Base-by-base conservation (phyloP, 2,329 filamentous ascomycete genomes). In the Meredithiella fracta region DNA sequence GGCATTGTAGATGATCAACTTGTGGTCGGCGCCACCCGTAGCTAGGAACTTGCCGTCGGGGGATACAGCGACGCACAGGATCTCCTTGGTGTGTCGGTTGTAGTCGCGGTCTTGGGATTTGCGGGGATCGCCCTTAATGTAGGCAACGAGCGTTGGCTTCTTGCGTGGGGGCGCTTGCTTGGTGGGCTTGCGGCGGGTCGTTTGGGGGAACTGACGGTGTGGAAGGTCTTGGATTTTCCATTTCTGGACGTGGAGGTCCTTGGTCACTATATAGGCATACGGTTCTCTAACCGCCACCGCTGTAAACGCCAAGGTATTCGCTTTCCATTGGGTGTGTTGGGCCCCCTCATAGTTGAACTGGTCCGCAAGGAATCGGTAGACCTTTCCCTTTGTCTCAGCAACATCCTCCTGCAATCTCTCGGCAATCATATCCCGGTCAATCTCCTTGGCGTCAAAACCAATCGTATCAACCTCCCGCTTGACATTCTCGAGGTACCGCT, bases 391-490 rank as follows among this genome's bases (percentile, higher is more conserved):
- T 56, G 80, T 80, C 70, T 96, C 92, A 54, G 92, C 83, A 47
- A 92, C 86, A 66, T 97, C 92, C 69, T 96, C 88, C 68, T 91
- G 82, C 63, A 98, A 72, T 62, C 90, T 76, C 67, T 94, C 86
- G 44, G 91, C 89, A 63, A 98, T 90, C 63, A 96, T 72, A 65
- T 98, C 92, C 58, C 85, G 78, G 70, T 97, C 92, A 58, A 98
- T 86, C 54, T 97, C 87, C 62, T 84, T 89, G 6, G 92, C 92
- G 69, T 98, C 89, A 65, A 97, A 98, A 40, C 89, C 92, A 54
- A 77, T 77, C 50, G 65, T 63, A 61, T 88, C 85, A 58, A 88
- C 82, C 62, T 95, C 85, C 64, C 85, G 78, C 64, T 85, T 81
- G 60, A 96, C 82, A 66, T 94, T 95, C 55, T 95, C 85, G 55